These are phyloP conservation scores for Aspergillus niger DNA, from an alignment of 2,329 filamentous ascomycete genomes.

Conservation along the genomic window DNA sequence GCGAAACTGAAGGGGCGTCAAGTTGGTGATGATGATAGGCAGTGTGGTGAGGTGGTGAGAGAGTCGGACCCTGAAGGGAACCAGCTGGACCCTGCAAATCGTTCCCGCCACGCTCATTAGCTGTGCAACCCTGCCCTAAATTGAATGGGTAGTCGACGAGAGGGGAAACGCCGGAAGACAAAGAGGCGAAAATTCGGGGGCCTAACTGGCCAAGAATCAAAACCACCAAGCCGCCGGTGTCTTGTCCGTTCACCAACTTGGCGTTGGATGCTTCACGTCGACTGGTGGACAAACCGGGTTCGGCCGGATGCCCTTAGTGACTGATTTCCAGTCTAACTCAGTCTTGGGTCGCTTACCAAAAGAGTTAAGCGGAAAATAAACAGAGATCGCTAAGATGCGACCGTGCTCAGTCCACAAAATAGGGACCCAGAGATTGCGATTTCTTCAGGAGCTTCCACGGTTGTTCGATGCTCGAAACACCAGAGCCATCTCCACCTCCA, in stretches of 20 bases:
- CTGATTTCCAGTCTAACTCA: no score
- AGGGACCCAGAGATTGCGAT: neutral
- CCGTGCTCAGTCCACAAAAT: neutral
- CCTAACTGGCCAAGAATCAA: conserved; percentile 1
- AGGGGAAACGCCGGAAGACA: neutral
- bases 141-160: no score
- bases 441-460: neutral
- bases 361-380: no score
- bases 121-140: neutral
- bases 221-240: neutral
- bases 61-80: conserved; percentile 4
- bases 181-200: conserved; percentile 1
- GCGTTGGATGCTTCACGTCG: no score
- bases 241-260: neutral
- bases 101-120: neutral
- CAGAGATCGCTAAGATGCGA: no score
- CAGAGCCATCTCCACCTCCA: neutral
- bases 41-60: neutral
- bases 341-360: no score
- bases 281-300: neutral
- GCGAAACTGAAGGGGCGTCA: neutral
- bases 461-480: neutral
- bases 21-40: neutral
- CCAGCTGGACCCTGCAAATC: conserved; percentile 9
- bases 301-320: neutral